Base-by-base conservation (phyloP, 306 rosid species). In the Pachyrhizus erosus region DNA sequence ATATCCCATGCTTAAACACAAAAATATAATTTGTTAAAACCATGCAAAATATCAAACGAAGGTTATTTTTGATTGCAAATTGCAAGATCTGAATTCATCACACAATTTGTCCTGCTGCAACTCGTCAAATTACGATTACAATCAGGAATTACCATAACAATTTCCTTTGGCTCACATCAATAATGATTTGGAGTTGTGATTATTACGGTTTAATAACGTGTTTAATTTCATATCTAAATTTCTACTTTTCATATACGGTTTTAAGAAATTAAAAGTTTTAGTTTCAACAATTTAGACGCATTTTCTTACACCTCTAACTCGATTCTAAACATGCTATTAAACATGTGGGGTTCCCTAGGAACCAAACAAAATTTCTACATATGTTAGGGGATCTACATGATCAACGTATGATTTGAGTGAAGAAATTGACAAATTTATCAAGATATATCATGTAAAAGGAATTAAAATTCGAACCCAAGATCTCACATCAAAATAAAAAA, bases 31-130 rank as follows among this genome's bases (percentile, higher is more conserved):
- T 3, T 5, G 42, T n/a, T 17, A 57, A 55, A 27, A 9, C 49
- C 33, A 2, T 17, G 0, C 20, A 27, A 68, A 68, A 68, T 52
- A 20, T 68, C 45, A 23, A n/a, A 11, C 0, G 14, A 37, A 3
- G 57, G 26, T 46, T 77, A 40, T 70, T 77, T 77, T 26, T 77
- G 75, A 37, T 77, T 10, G 49, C n/a, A 61, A 27, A 57, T 57
- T 57, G 64, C 33, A 57, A 21, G 64, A 2, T 58, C 37, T 58
- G 18, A 26, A 24, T 58, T 12, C 66, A 58, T 58, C 31, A 10
- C 37, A 74, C 67, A 75, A 75, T 2, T 57, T 49, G 48, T 20
- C 54, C 23, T 76, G 6, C 23, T 76, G 6, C 5, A 34, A 34
- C 6, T 34, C 5, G 39, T 34, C 39, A 5, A 34, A 34, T 34